These are phyloP conservation scores for Geotrichum ghanense DNA, from an alignment of 805 yeast genomes.

Conservation along the genomic window DNA sequence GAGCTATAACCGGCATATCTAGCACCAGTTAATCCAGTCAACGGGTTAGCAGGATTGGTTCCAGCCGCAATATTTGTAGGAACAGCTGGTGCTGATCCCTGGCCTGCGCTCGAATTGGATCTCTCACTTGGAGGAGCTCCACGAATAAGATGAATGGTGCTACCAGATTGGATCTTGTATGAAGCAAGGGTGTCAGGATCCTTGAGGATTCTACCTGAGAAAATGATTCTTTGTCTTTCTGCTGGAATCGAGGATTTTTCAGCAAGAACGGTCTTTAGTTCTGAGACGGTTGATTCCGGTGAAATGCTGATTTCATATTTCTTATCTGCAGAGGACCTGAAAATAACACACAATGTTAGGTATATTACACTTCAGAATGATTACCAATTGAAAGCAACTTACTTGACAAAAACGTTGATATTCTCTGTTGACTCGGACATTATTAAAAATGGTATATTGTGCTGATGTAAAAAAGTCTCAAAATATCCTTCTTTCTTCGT, in stretches of 20 bases:
- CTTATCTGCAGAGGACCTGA: slow-evolving; percentile 51
- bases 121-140: slow-evolving; percentile 44
- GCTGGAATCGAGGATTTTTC: slow-evolving; percentile 54
- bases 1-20: slow-evolving; percentile 89
- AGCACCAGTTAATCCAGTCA: slow-evolving; percentile 90
- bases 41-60: slow-evolving; percentile 75
- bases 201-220: slow-evolving; percentile 87
- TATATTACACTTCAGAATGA: no score
- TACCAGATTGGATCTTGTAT: slow-evolving; percentile 78
- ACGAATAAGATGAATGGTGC: slow-evolving; percentile 81
- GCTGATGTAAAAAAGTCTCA: no score
- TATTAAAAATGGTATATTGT: no score
- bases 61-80: slow-evolving; percentile 86
- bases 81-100: slow-evolving; percentile 23
- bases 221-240: slow-evolving; percentile 78
- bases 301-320: slow-evolving; percentile 57
- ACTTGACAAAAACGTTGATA: neutral
- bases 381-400: neutral
- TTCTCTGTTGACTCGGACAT: neutral
- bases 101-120: slow-evolving; percentile 13
- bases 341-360: no score
- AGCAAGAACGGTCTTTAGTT: slow-evolving; percentile 57
- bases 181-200: slow-evolving; percentile 63
- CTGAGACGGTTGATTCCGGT: slow-evolving; percentile 44
- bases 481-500: no score